Conservation (phyloP, 306 rosid genomes). For the Erythrophleum fordii region DNA sequence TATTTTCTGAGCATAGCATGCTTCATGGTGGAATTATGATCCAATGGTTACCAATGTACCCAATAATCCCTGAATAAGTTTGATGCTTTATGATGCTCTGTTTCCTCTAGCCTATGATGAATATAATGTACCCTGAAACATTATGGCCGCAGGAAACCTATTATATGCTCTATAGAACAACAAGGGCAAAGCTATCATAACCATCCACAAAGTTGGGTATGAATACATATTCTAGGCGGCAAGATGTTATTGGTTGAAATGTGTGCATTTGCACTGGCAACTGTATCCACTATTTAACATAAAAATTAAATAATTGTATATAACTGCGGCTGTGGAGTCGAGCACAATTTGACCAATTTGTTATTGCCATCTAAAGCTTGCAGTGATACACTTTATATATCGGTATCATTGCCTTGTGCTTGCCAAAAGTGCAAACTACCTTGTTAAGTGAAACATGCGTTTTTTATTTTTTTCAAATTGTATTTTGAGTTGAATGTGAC, state of each 20-base stretch:
- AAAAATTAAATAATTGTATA: background rate
- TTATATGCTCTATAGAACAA: background rate
- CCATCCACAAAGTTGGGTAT: background rate
- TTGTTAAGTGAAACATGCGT: background rate
- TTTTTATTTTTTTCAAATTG: background rate
- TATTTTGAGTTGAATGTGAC: conserved; percentile 23
- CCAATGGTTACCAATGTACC: background rate
- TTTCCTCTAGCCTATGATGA: background rate
- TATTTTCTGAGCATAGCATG: conserved; percentile 1
- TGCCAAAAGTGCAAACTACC: background rate
- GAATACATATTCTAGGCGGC: background rate
- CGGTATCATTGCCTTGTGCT: background rate
- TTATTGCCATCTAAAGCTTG: background rate
- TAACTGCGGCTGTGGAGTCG: background rate
- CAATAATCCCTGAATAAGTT: background rate
- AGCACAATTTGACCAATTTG: background rate
- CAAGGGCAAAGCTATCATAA: background rate
- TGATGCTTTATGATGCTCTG: background rate
- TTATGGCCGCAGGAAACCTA: background rate
- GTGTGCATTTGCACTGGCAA: background rate
- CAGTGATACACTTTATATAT: background rate
- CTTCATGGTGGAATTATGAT: background rate
- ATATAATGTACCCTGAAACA: background rate
- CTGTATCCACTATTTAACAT: background rate
- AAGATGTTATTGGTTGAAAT: background rate